A percentile compares a stretch with the other conserved stretches of the same genome.
Conservation (phyloP, 148 eudicot genomes). For the Vaccinium vitisidaea region DNA sequence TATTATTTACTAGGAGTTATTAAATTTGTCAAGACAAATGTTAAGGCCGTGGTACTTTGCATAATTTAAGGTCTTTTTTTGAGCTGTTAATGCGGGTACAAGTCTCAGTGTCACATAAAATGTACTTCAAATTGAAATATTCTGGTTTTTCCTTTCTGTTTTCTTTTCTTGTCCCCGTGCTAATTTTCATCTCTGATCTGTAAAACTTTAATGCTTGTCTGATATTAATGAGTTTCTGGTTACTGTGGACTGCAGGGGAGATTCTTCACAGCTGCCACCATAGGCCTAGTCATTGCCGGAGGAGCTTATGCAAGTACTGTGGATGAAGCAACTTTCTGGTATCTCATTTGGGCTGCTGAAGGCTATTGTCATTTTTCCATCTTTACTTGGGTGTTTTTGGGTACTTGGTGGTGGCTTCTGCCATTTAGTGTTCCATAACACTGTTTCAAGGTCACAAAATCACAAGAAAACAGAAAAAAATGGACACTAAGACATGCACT, state of each 20-base stretch:
- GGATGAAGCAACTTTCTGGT: conserved; percentile 99
- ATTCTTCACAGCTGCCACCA: conserved; percentile 68
- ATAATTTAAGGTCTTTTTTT: background rate
- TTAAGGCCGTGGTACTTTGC: background rate
- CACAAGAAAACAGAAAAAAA: background rate
- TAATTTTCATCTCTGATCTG: background rate
- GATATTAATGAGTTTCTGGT: conserved; percentile 12
- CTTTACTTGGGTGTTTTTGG: background rate
- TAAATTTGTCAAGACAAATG: background rate
- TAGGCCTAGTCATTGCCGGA: conserved; percentile 81
- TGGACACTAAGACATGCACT: background rate
- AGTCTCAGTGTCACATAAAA: background rate
- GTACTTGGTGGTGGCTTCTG: conserved; percentile 1
- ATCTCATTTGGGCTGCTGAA: conserved; percentile 15
- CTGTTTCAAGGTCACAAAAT: background rate
- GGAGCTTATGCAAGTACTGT: conserved; percentile 99
- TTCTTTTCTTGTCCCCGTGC: background rate
- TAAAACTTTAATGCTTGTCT: background rate
- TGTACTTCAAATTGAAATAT: background rate
- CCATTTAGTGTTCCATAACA: background rate
- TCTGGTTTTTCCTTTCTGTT: background rate
- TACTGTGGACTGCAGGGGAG: conserved; percentile 53
- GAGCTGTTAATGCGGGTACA: background rate
- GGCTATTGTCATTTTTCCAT: background rate
- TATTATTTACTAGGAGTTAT: background rate